phyloP scores from a whole-genome alignment of 305 asterid species.

The Salvia sclarea region DNA sequence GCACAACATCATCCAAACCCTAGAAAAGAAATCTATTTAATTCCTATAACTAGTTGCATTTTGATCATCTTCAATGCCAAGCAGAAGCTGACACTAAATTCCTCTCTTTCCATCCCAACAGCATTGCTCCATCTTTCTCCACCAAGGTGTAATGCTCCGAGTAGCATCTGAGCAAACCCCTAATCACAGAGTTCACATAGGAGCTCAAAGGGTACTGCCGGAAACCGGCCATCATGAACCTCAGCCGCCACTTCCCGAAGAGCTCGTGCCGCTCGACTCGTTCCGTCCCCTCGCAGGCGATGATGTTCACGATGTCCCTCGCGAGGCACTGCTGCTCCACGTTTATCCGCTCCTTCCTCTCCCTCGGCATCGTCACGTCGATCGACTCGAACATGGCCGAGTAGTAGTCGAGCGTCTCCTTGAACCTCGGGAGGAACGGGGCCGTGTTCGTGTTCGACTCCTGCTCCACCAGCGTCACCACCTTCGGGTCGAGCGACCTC shows the following conservation, averaged over 20 bases:
- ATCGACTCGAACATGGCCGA: slow-evolving; percentile 78
- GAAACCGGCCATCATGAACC: slow-evolving; percentile 84
- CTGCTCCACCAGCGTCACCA: slow-evolving; percentile 79
- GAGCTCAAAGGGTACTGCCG: slow-evolving; percentile 58
- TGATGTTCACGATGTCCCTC: slow-evolving; percentile 74
- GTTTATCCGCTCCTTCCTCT: slow-evolving; percentile 63
- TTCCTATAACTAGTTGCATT: neutral
- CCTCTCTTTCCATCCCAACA: slow-evolving; percentile 83
- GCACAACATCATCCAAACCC: neutral
- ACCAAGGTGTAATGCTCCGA: slow-evolving; percentile 66
- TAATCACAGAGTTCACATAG: slow-evolving; percentile 70
- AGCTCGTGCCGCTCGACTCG: slow-evolving; percentile 84
- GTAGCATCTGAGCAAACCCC: slow-evolving; percentile 55
- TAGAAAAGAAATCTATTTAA: neutral
- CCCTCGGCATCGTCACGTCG: slow-evolving; percentile 63
- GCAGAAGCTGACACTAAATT: slow-evolving; percentile 80
- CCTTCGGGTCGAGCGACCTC: slow-evolving; percentile 59
- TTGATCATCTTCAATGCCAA: slow-evolving; percentile 61
- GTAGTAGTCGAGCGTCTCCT: slow-evolving; percentile 67
- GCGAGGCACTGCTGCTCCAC: slow-evolving; percentile 87
- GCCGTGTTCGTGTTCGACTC: slow-evolving; percentile 85
- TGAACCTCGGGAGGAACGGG: slow-evolving; percentile 63
- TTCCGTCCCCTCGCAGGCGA: slow-evolving; percentile 85
- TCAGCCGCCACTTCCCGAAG: slow-evolving; percentile 72
- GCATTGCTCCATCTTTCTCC: slow-evolving; percentile 73